Evolutionary conservation across 768 basidiomycete species (phyloP).

Genomic region (Asterophora parasitica): DNA sequence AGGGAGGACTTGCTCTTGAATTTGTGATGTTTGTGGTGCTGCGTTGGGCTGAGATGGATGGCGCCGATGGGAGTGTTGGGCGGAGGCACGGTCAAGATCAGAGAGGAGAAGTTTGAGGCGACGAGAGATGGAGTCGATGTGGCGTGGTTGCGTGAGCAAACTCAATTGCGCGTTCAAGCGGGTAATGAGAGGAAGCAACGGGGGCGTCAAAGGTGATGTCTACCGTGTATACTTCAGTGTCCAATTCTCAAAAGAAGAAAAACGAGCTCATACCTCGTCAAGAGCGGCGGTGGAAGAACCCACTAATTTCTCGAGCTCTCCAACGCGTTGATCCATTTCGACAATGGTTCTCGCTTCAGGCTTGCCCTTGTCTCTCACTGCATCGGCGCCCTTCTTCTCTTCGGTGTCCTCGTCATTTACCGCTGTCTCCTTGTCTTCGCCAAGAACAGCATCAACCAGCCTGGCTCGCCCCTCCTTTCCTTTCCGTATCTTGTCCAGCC

Average conservation of each 20-base stretch:
- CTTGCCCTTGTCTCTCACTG: constrained; percentile 17
- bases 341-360: constrained; percentile 48
- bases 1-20: constrained; percentile 62
- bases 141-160: constrained; percentile 89
- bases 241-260: neutral
- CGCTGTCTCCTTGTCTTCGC: constrained; percentile 21
- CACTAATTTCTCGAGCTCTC: constrained; percentile 75
- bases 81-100: constrained; percentile 80
- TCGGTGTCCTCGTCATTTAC: constrained; percentile 15
- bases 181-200: constrained; percentile 76
- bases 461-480: constrained; percentile 61
- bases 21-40: constrained; percentile 22
- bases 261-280: constrained; percentile 62
- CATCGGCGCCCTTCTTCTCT: constrained; percentile 4
- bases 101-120: constrained; percentile 89
- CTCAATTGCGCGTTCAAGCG: constrained; percentile 83
- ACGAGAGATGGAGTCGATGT: constrained; percentile 92
- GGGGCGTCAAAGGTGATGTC: constrained; percentile 70
- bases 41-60: constrained; percentile 37
- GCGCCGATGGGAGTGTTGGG: constrained; percentile 42
- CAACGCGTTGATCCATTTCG: constrained; percentile 80
- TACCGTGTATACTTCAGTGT: constrained; percentile 19
- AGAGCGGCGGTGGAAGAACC: constrained; percentile 76
- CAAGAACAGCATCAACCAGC: constrained; percentile 56
- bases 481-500: constrained; percentile 64